These are phyloP conservation scores for Psilocybe tampanensis DNA, from an alignment of 768 basidiomycete genomes.

Conservation along the genomic window DNA sequence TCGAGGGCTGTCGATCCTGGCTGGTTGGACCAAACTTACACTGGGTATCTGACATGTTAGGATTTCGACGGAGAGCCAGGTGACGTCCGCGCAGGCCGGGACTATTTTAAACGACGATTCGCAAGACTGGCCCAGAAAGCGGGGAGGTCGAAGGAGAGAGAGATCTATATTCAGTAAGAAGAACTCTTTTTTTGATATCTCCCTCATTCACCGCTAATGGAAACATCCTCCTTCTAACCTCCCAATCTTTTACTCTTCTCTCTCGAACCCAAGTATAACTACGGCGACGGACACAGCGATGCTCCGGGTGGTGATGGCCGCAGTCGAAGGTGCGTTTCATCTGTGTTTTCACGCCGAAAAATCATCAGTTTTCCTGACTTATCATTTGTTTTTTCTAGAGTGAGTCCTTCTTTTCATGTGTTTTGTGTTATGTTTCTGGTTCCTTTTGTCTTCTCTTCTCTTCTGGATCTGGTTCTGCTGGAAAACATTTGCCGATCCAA, in stretches of 20 bases:
- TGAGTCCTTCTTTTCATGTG: slow-evolving; percentile 43
- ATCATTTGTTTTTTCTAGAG: slow-evolving; percentile 46
- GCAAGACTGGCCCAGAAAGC: slow-evolving; percentile 81
- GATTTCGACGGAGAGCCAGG: slow-evolving; percentile 83
- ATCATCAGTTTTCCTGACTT: neutral
- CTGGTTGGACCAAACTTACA: no score
- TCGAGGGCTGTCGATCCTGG: neutral
- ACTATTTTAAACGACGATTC: slow-evolving; percentile 91
- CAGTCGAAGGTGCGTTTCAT: slow-evolving; percentile 81
- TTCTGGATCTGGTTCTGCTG: slow-evolving; percentile 15
- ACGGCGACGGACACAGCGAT: slow-evolving; percentile 90
- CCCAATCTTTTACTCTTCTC: neutral
- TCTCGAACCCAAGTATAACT: slow-evolving; percentile 58
- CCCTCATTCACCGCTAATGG: slow-evolving; percentile 7
- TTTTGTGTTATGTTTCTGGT: slow-evolving; percentile 5
- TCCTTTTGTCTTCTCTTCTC: slow-evolving; percentile 22
- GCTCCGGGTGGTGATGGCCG: slow-evolving; percentile 91
- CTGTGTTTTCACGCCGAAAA: slow-evolving; percentile 1
- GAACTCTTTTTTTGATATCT: no score
- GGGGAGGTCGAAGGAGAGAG: slow-evolving; percentile 81
- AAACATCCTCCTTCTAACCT: slow-evolving; percentile 1
- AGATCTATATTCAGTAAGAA: slow-evolving; percentile 91
- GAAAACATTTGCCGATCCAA: slow-evolving; percentile 19
- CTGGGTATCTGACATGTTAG: slow-evolving; percentile 34
- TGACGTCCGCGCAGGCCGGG: slow-evolving; percentile 75